A percentile compares a stretch with the other conserved stretches of the same genome.
Conservation (phyloP, 2,329 filamentous ascomycete genomes). For the Trichoderma atroviride region DNA sequence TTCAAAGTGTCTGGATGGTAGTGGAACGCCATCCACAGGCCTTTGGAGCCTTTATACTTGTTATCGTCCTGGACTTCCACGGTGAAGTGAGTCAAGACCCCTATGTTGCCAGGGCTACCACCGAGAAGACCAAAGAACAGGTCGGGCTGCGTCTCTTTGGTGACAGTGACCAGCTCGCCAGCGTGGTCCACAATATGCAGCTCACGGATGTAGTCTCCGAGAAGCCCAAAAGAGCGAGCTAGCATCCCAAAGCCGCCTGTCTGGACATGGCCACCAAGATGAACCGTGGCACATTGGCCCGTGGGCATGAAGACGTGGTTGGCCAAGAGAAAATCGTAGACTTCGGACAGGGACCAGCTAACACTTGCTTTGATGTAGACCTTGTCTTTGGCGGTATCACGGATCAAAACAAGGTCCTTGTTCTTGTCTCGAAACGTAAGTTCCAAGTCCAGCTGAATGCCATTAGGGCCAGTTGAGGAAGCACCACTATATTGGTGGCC, state of each 20-base stretch:
- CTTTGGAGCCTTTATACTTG: neutral
- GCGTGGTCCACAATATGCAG: constrained; percentile 3
- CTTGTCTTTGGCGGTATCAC: constrained; percentile 1
- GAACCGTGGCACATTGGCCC: constrained; percentile 1
- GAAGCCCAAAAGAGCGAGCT: constrained; percentile 6
- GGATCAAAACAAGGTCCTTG: constrained; percentile 2
- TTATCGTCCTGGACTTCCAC: constrained; percentile 14
- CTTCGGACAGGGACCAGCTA: neutral
- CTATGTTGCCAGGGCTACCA: constrained; percentile 7
- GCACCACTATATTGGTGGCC: constrained; percentile 12
- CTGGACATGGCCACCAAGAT: constrained; percentile 8
- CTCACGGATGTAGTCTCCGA: constrained; percentile 10
- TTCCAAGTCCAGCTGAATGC: constrained; percentile 13
- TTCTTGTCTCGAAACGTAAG: neutral
- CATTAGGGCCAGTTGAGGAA: constrained; percentile 3
- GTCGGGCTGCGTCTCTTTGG: neutral
- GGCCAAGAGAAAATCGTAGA: neutral
- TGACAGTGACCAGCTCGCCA: neutral
- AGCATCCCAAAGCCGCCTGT: constrained; percentile 8
- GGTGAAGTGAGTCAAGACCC: constrained; percentile 6
- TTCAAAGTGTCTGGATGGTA: neutral
- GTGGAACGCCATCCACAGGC: constrained; percentile 11
- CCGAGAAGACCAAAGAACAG: constrained; percentile 12
- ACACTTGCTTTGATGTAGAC: constrained; percentile 11
- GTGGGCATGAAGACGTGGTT: constrained; percentile 10